Percentiles rank a stretch among this genome's conserved stretches.
Conservation (phyloP, 2,329 filamentous ascomycete genomes). For the Zymoseptoria ardabiliae region DNA sequence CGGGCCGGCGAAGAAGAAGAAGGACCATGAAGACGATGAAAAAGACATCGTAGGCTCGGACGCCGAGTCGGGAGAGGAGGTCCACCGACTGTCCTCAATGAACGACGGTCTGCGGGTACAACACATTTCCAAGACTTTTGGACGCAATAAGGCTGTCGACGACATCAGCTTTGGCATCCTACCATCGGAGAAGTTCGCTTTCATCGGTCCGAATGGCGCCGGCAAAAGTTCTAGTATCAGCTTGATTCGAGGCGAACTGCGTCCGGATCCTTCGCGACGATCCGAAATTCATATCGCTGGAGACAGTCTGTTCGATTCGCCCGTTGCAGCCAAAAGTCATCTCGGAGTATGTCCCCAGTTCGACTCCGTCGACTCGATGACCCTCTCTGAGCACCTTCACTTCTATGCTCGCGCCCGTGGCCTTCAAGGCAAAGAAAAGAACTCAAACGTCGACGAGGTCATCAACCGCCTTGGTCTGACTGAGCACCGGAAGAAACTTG, state of each 20-base stretch:
- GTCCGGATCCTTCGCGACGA: constrained; percentile 38
- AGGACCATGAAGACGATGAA: constrained; percentile 24
- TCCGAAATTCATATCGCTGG: constrained; percentile 71
- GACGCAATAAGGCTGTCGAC: constrained; percentile 66
- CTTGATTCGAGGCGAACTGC: constrained; percentile 74
- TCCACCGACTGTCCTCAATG: constrained; percentile 36
- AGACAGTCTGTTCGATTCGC: constrained; percentile 61
- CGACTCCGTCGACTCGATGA: constrained; percentile 70
- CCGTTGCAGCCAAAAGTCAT: constrained; percentile 62
- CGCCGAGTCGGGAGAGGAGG: constrained; percentile 8
- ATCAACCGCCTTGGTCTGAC: constrained; percentile 67
- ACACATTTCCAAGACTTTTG: constrained; percentile 71
- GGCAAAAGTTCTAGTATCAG: constrained; percentile 87
- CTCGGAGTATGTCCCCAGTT: constrained; percentile 78
- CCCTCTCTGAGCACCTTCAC: constrained; percentile 70
- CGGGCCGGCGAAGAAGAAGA: not conserved
- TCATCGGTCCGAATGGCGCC: constrained; percentile 81
- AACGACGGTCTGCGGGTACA: constrained; percentile 64
- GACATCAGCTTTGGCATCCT: constrained; percentile 75
- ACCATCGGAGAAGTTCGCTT: constrained; percentile 72
- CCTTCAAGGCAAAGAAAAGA: constrained; percentile 52
- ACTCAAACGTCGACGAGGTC: constrained; percentile 67
- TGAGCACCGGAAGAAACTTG: constrained; percentile 63
- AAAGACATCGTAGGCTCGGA: constrained; percentile 10
- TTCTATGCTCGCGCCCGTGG: constrained; percentile 82